Evolutionary conservation across 2,329 filamentous ascomycete species (phyloP), one percentile per base, ranked within the genome.

Genomic region (Cladobotryum protrusum): DNA sequence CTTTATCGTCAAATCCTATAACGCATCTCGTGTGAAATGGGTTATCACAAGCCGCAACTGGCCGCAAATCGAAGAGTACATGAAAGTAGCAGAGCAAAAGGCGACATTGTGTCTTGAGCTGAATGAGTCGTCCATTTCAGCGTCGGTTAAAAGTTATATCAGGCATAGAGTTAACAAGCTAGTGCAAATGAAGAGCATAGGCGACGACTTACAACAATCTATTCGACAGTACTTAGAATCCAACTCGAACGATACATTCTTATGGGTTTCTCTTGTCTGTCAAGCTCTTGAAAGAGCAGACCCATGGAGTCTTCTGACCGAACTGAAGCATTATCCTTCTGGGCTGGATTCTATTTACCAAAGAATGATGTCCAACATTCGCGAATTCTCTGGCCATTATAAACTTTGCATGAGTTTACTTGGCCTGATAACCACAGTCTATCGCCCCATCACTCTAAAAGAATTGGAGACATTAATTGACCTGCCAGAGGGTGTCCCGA

Each of bases 191-290:
- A 35, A 45, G 29, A 45, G 5, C 0, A 57, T 61, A 57, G 35
- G 58, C 24, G 3, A 17, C 0, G 5, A 11, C 17, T 56, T 43
- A 7, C 45, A 41, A n/a, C 9, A 52, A 0, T 29, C 29, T 12
- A 50, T 62, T 5, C 4, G 45, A 14, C 0, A 40, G 1, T 34
- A 61, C 40, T 32, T 71, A 2, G 37, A 14, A 0, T 33, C 36
- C 4, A 70, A 73, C 32, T 59, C 68, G 5, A 52, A 69, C 13
- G 60, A 54, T 8, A 74, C 70, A 0, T 62, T 62, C 17, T 49
- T 62, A 0, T 61, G 57, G 59, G 59, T 61, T 0, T 50, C 56
- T 0, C 43, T 58, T 5, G 53, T 58, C 12, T 59, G 43, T 5
- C 15, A 55, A 4, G 46, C 54, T 43, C 53, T 61, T 3, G 48